Evolutionary conservation across 2,329 filamentous ascomycete species (phyloP).

Genomic region (Penicillium occitanis): DNA sequence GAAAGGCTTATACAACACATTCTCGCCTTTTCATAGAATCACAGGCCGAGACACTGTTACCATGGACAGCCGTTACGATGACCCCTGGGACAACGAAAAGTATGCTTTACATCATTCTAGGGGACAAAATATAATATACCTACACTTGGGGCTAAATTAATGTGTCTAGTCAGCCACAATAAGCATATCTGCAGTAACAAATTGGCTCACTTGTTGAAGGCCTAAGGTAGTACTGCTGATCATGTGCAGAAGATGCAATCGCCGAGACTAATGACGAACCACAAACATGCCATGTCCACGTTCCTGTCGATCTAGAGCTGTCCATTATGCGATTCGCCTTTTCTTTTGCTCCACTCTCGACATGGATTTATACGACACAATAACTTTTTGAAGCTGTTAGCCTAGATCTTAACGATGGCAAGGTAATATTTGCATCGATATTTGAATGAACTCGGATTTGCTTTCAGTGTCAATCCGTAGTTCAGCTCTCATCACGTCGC

Average conservation of each 20-base stretch:
- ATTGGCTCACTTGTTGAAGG: not conserved
- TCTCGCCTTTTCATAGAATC: not conserved
- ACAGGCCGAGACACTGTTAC: not conserved
- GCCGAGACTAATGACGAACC: not conserved
- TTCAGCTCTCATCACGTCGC: not conserved
- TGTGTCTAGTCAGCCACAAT: not conserved
- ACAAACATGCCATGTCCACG: not conserved
- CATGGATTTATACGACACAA: not conserved
- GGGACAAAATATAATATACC: not conserved
- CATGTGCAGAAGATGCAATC: not conserved
- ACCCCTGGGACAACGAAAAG: not conserved
- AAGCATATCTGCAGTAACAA: not conserved
- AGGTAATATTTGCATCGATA: not conserved
- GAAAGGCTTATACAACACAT: not conserved
- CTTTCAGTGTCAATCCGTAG: not conserved
- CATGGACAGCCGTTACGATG: not conserved
- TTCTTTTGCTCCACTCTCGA: not conserved
- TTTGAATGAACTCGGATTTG: not conserved
- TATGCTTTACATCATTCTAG: not conserved
- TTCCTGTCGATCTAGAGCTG: not conserved
- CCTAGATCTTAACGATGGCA: not conserved
- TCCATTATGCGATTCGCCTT: not conserved
- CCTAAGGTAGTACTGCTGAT: not conserved
- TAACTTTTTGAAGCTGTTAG: not conserved
- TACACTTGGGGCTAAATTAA: not conserved